A percentile compares a stretch with the other conserved stretches of the same genome.
phyloP scores from a whole-genome alignment of 345 rosid species.

The Garcia nutans region DNA sequence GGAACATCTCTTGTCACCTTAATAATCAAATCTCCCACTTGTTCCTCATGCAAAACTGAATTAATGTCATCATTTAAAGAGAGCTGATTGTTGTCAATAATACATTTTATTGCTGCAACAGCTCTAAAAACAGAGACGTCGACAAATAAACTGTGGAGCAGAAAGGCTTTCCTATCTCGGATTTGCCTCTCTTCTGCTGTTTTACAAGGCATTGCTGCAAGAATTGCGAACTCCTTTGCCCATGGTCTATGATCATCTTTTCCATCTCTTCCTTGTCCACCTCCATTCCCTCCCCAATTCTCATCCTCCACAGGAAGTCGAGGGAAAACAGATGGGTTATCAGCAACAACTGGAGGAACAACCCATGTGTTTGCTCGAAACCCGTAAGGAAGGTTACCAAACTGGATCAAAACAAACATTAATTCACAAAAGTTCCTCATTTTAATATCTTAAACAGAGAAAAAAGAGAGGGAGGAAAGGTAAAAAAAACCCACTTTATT shows the following conservation, averaged over 20 bases:
- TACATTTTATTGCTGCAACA: constrained; percentile 24
- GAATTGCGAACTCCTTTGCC: constrained; percentile 35
- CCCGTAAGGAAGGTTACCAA: constrained; percentile 40
- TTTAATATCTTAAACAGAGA: not conserved
- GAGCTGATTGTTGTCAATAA: constrained; percentile 16
- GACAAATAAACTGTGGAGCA: constrained; percentile 37
- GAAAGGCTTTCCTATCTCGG: constrained; percentile 37
- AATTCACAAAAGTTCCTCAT: not conserved
- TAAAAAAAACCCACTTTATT: constrained; percentile 22
- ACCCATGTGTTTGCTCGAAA: constrained; percentile 41
- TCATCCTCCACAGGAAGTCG: constrained; percentile 37
- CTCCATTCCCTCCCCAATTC: constrained; percentile 39
- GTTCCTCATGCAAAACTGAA: constrained; percentile 21
- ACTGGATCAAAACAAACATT: constrained; percentile 17
- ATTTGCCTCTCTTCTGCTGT: constrained; percentile 37
- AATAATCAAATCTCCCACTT: constrained; percentile 30
- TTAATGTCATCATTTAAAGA: constrained; percentile 11
- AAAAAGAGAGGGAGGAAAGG: not conserved
- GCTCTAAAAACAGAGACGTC: constrained; percentile 34
- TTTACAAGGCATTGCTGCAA: constrained; percentile 40
- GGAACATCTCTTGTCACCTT: constrained; percentile 25
- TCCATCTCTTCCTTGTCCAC: constrained; percentile 34
- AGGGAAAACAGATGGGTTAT: constrained; percentile 30
- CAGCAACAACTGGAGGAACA: constrained; percentile 39
- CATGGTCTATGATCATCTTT: constrained; percentile 33